These are phyloP conservation scores for Hypoxylon sp. DNA, from an alignment of 2,329 filamentous ascomycete species.

Conservation along the genomic window DNA sequence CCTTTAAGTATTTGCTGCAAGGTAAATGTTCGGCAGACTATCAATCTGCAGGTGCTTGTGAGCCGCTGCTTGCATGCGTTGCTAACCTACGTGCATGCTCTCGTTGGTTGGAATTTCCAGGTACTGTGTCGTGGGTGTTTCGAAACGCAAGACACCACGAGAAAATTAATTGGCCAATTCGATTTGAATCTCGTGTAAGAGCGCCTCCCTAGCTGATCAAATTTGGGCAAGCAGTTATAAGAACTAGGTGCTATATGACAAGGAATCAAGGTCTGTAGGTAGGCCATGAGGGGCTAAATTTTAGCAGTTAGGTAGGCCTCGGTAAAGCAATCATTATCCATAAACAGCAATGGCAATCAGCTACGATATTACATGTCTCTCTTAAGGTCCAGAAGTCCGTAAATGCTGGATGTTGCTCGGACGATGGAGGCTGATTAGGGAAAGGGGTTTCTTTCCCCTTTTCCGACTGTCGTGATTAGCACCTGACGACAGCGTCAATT, in stretches of 20 bases:
- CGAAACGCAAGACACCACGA: slow-evolving; percentile 25
- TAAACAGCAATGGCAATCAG: slow-evolving; percentile 25
- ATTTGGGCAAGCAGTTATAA: slow-evolving; percentile 32
- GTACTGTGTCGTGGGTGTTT: slow-evolving; percentile 30
- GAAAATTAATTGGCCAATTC: slow-evolving; percentile 25
- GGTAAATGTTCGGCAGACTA: slow-evolving; percentile 33
- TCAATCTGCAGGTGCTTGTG: slow-evolving; percentile 27
- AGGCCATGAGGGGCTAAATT: slow-evolving; percentile 13
- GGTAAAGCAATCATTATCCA: slow-evolving; percentile 28
- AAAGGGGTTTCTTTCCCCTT: slow-evolving; percentile 5
- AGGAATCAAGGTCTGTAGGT: slow-evolving; percentile 15
- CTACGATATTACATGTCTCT: slow-evolving; percentile 24
- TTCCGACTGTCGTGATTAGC: slow-evolving; percentile 27
- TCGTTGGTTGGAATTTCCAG: slow-evolving; percentile 6
- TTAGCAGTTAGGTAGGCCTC: slow-evolving; percentile 17
- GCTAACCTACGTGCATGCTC: slow-evolving; percentile 26
- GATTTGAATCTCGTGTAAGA: slow-evolving; percentile 24
- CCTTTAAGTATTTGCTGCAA: slow-evolving; percentile 34
- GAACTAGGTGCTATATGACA: slow-evolving; percentile 23
- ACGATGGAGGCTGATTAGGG: slow-evolving; percentile 8
- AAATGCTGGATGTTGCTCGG: slow-evolving; percentile 21
- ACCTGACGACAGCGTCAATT: slow-evolving; percentile 13
- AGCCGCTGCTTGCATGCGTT: slow-evolving; percentile 25
- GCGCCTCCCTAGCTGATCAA: slow-evolving; percentile 27
- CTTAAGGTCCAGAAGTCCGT: slow-evolving; percentile 25